A percentile compares a stretch with the other conserved stretches of the same genome.
These are phyloP conservation scores for Vickermania ingenoplastis DNA, from an alignment of 208 protist genomes.

Conservation along the genomic window DNA sequence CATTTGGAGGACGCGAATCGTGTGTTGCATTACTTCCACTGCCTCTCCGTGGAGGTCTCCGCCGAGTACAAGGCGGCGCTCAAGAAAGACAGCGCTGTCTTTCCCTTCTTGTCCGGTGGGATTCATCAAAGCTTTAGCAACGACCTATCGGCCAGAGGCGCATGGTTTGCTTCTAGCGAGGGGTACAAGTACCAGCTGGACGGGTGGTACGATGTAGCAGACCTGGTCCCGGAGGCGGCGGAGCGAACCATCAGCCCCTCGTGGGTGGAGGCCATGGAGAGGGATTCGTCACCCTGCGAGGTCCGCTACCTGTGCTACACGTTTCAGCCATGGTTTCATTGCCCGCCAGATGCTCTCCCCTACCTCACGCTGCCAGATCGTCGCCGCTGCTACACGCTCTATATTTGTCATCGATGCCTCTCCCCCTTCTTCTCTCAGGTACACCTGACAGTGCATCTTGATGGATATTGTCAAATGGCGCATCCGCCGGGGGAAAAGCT, in stretches of 20 bases:
- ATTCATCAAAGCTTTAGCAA: neutral
- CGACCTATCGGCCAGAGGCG: constrained; percentile 8
- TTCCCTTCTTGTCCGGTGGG: too few species aligned
- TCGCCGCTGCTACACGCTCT: constrained; percentile 55
- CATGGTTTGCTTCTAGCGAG: constrained; percentile 24
- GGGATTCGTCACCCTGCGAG: constrained; percentile 47
- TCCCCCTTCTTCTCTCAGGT: constrained; percentile 42
- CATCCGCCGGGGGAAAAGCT: constrained; percentile 35
- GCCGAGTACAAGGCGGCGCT: neutral
- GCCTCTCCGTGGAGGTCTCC: constrained; percentile 27
- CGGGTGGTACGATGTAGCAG: constrained; percentile 56
- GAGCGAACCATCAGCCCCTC: constrained; percentile 16
- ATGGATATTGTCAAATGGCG: constrained; percentile 33
- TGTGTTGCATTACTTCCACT: constrained; percentile 41
- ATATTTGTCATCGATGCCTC: constrained; percentile 61
- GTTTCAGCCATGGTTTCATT: constrained; percentile 50
- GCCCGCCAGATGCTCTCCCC: constrained; percentile 32
- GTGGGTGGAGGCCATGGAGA: constrained; percentile 46
- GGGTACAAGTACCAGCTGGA: constrained; percentile 62
- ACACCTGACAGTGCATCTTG: constrained; percentile 33
- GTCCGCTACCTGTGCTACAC: constrained; percentile 56
- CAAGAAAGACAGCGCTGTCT: constrained; percentile 1
- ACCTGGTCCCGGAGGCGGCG: constrained; percentile 1
- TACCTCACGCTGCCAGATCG: constrained; percentile 41
- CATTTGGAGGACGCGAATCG: constrained; percentile 38